Evolutionary conservation across 129 eudicot genomes (phyloP).

Genomic region (Flaveria brownii): DNA sequence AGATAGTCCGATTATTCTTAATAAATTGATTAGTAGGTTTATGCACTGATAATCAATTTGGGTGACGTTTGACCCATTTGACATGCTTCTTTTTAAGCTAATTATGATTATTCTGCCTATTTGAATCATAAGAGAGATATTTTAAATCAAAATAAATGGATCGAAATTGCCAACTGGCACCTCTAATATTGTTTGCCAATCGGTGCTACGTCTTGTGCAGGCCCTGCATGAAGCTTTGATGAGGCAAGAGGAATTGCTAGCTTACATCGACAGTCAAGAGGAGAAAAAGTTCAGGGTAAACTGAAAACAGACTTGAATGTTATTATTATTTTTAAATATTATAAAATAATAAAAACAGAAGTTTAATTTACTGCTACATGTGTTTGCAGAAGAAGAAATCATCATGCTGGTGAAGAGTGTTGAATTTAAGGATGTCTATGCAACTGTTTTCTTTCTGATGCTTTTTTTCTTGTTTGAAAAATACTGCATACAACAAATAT

Average conservation of each 20-base stretch:
- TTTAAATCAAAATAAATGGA: not conserved
- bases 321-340: not conserved
- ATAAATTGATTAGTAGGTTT: too few relatives aligned
- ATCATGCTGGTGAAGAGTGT: constrained; percentile 58
- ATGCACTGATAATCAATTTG: not conserved
- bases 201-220: constrained; percentile 36
- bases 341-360: not conserved
- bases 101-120: not conserved
- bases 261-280: constrained; percentile 83
- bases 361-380: constrained; percentile 11
- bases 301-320: constrained; percentile 6
- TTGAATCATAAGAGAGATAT: not conserved
- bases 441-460: constrained; percentile 6
- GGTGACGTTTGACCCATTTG: not conserved
- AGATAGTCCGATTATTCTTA: too few relatives aligned
- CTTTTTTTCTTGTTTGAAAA: not conserved
- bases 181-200: too few relatives aligned
- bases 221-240: constrained; percentile 90
- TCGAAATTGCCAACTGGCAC: too few relatives aligned
- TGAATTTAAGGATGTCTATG: constrained; percentile 8
- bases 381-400: constrained; percentile 72
- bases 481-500: constrained; percentile 26
- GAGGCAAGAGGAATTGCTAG: constrained; percentile 97
- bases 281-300: constrained; percentile 73
- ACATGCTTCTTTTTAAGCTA: not conserved